Percentiles rank a stretch among this genome's conserved stretches.
phyloP scores from a whole-genome alignment of 176 grass and related monocot species.

The Lolium perenne region DNA sequence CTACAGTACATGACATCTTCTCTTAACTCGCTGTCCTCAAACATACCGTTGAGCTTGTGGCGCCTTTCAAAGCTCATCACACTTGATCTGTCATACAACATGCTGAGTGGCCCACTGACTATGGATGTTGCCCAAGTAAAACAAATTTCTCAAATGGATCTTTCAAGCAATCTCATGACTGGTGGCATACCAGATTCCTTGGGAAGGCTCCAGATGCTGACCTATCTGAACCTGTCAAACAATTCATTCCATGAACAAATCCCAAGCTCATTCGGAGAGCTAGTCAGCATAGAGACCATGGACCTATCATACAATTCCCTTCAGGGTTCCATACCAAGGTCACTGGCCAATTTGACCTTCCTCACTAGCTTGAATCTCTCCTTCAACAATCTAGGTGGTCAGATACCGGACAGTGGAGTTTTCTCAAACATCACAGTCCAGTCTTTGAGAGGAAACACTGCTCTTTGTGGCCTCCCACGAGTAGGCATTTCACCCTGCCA shows the following conservation, averaged over 20 bases:
- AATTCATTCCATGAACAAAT: slow-evolving; percentile 48
- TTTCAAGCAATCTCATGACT: slow-evolving; percentile 36
- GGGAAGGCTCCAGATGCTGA: slow-evolving; percentile 41
- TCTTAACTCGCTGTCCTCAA: slow-evolving; percentile 48
- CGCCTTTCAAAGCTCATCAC: slow-evolving; percentile 40
- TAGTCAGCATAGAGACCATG: slow-evolving; percentile 38
- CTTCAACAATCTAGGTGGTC: slow-evolving; percentile 42
- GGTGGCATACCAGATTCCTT: slow-evolving; percentile 43
- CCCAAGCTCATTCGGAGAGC: slow-evolving; percentile 36
- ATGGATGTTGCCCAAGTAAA: slow-evolving; percentile 37
- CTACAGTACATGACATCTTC: slow-evolving; percentile 37
- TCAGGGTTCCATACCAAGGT: slow-evolving; percentile 35
- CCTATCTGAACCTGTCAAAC: slow-evolving; percentile 36
- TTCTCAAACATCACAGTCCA: slow-evolving; percentile 28
- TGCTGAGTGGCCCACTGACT: slow-evolving; percentile 36
- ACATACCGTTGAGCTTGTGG: slow-evolving; percentile 43
- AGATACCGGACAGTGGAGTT: slow-evolving; percentile 18
- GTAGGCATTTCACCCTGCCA: slow-evolving; percentile 20
- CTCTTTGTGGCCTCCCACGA: slow-evolving; percentile 1
- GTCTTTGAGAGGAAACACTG: slow-evolving; percentile 23
- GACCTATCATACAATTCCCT: slow-evolving; percentile 55
- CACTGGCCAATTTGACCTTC: slow-evolving; percentile 45
- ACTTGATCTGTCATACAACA: slow-evolving; percentile 51
- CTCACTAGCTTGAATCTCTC: slow-evolving; percentile 50
- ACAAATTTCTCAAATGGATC: slow-evolving; percentile 39